Evolutionary conservation across 371 early-diverging fungal species (phyloP), one percentile per base, ranked within the genome.

Genomic region (Thermomucor indicae-seudaticae): DNA sequence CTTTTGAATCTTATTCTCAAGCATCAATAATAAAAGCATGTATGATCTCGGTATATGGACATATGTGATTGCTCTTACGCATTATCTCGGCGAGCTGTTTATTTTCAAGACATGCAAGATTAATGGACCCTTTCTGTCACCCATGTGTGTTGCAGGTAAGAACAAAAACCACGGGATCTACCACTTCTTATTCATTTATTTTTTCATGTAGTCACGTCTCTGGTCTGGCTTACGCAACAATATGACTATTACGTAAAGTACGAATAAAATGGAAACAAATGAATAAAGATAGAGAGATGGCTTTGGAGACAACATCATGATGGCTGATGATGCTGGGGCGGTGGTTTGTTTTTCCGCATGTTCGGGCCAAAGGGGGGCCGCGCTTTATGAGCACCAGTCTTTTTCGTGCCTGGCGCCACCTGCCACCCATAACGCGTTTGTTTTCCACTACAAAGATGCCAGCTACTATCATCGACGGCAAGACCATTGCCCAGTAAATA

Each of bases 1-100:
- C 35, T 39, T 23, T 5, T 23, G 19, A 29, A 28, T 22, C 34
- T 29, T 25, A 19, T 38, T 14, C 11, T 31, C 19, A 12, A 56
- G 31, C 29, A 23, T 37, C 27, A 6, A 30, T 17, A 34, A 46
- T 32, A 23, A 14, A 57, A 89, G 89, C 27, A 72, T 85, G 66
- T 92, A 89, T 64, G 70, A 85, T 32, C 58, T 89, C 23, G 68
- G 78, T 45, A 72, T 89, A 53, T 78, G 78, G 78, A 86, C 92
- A 8, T 92, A 80, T 59, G 79, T 75, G 7, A 72, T 89, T 58
- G 89, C 88, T 6, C 72, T 80, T 49, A 58, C 79, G 16, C 84
- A 85, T 57, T 92, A 84, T 67, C 40, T 59, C 40, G 72, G 79
- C 29, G 92, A 92, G 68, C 64, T 85, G 22, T 66, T 88, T 42